Conservation (phyloP, 352 stramenopile species). For the Thalassiosira mediterranea region DNA sequence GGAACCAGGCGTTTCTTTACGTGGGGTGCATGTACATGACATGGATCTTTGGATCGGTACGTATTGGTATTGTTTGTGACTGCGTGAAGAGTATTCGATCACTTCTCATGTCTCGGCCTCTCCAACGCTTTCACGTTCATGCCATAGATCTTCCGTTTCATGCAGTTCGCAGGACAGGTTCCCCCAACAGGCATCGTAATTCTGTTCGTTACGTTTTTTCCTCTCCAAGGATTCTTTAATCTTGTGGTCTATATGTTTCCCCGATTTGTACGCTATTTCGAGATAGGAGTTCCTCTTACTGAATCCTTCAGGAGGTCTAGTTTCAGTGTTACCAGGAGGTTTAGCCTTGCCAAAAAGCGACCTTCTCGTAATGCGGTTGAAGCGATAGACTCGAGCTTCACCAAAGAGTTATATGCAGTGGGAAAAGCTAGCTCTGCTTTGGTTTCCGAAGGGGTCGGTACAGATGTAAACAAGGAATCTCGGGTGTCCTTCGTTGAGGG, state of each 20-base stretch:
- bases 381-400: not conserved
- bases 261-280: slow-evolving; percentile 11
- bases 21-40: slow-evolving; percentile 31
- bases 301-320: slow-evolving; percentile 3
- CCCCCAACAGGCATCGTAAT: slow-evolving; percentile 8
- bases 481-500: not conserved
- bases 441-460: not conserved
- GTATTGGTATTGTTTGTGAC: not conserved
- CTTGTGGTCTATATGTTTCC: slow-evolving; percentile 11
- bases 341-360: not conserved
- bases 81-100: not conserved
- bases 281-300: slow-evolving; percentile 7
- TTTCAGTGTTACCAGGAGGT: not conserved
- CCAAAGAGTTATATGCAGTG: slow-evolving; percentile 3
- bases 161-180: slow-evolving; percentile 6
- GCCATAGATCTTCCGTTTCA: slow-evolving; percentile 5
- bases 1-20: slow-evolving; percentile 26
- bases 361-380: not conserved
- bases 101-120: no score
- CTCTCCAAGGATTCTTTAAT: slow-evolving; percentile 24
- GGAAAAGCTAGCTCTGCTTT: slow-evolving; percentile 2
- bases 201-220: slow-evolving; percentile 23
- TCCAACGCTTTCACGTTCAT: not conserved
- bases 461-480: not conserved
- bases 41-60: slow-evolving; percentile 22